These are phyloP conservation scores for Colletotrichum liaoningense DNA, from an alignment of 2,329 filamentous ascomycete genomes.

Conservation along the genomic window DNA sequence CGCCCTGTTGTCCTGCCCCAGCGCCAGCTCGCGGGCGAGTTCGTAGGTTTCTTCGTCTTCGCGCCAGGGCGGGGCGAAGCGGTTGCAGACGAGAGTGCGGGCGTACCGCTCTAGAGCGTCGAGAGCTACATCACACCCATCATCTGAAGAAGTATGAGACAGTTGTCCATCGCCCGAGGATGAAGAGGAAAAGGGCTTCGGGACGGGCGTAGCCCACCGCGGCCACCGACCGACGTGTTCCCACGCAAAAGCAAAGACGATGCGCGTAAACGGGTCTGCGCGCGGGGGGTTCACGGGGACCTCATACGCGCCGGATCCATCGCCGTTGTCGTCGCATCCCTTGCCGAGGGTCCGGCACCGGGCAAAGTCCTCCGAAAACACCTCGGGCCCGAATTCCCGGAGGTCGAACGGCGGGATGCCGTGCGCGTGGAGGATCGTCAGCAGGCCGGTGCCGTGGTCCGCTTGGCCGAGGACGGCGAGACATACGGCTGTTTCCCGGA, in stretches of 20 bases:
- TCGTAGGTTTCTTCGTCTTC: conserved; percentile 2
- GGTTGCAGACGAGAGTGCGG: conserved; percentile 4
- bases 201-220: background rate
- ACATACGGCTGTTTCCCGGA: background rate
- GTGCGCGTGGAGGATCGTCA: background rate
- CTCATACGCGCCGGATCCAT: background rate
- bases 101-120: conserved; percentile 12
- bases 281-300: background rate
- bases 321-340: background rate
- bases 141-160: too few relatives aligned
- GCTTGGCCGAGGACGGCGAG: background rate
- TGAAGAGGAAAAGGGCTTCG: background rate
- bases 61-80: background rate
- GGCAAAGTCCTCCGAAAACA: background rate
- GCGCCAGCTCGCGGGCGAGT: background rate
- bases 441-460: background rate
- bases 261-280: conserved; percentile 3
- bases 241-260: conserved; percentile 8
- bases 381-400: background rate
- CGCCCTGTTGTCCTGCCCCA: background rate
- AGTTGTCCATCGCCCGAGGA: too few relatives aligned
- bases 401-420: conserved; percentile 12
- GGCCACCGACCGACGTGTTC: background rate
- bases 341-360: background rate
- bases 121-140: background rate